Percentiles rank a stretch among this genome's conserved stretches.
These are phyloP conservation scores for Plectranthus barbatus DNA, from an alignment of 257 asterid species.

Conservation along the genomic window DNA sequence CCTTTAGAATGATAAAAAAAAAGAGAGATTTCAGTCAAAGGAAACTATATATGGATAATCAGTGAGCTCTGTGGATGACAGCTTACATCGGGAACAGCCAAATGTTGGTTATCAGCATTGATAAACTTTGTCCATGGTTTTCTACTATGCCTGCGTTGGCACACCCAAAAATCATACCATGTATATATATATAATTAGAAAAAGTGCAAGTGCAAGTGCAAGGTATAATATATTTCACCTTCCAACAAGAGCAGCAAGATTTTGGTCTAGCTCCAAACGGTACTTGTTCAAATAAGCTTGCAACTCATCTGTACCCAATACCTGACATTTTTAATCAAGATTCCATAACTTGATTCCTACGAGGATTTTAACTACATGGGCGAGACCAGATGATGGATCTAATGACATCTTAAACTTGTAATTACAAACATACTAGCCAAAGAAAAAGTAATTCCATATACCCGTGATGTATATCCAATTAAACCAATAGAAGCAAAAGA, in stretches of 20 bases:
- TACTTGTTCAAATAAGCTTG: slow-evolving; percentile 63
- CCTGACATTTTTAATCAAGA: slow-evolving; percentile 33
- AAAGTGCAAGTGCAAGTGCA: not conserved
- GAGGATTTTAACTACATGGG: not conserved
- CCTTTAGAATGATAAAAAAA: slow-evolving; percentile 33
- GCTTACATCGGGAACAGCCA: slow-evolving; percentile 77
- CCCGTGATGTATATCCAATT: not conserved
- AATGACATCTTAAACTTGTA: not conserved
- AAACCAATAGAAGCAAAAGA: not conserved
- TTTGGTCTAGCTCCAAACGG: slow-evolving; percentile 57
- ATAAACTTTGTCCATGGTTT: slow-evolving; percentile 48
- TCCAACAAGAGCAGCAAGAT: slow-evolving; percentile 73
- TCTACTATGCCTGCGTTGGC: slow-evolving; percentile 43
- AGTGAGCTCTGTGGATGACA: not conserved
- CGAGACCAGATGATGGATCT: not conserved
- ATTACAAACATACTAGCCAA: not conserved
- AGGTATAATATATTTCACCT: slow-evolving; percentile 29
- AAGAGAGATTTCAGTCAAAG: not conserved
- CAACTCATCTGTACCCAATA: slow-evolving; percentile 74
- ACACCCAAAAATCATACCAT: not conserved
- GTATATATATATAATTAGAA: not conserved
- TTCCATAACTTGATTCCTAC: not conserved
- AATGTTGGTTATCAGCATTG: slow-evolving; percentile 45
- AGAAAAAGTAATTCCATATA: not conserved
- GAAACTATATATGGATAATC: too few relatives aligned